These are phyloP conservation scores for Rosellinia necatrix DNA, from an alignment of 2,329 filamentous ascomycete species.

Conservation along the genomic window DNA sequence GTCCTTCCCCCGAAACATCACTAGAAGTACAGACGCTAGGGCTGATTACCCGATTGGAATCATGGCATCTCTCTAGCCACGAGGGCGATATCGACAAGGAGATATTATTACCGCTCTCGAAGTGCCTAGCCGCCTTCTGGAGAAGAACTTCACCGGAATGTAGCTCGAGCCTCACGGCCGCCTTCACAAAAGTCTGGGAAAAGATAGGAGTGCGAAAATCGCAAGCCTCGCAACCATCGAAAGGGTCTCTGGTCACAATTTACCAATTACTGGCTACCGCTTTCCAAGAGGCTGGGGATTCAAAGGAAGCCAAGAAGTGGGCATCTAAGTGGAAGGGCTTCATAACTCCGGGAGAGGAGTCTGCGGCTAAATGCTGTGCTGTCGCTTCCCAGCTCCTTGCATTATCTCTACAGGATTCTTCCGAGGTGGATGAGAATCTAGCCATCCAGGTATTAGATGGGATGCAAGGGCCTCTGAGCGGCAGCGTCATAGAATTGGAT, in stretches of 20 bases:
- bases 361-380: constrained; percentile 56
- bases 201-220: constrained; percentile 45
- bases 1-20: constrained; percentile 59
- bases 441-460: constrained; percentile 56
- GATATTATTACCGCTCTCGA: constrained; percentile 66
- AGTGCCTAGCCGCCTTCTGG: constrained; percentile 65
- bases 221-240: constrained; percentile 44
- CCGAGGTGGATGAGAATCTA: constrained; percentile 48
- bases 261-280: constrained; percentile 59
- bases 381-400: constrained; percentile 60
- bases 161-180: constrained; percentile 47
- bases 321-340: constrained; percentile 50
- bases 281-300: constrained; percentile 50
- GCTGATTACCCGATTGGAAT: constrained; percentile 63
- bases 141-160: constrained; percentile 52
- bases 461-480: constrained; percentile 63
- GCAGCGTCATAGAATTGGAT: constrained; percentile 63
- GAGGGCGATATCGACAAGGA: constrained; percentile 65
- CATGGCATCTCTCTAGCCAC: constrained; percentile 68
- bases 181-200: constrained; percentile 45
- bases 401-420: constrained; percentile 54
- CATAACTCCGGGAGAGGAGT: constrained; percentile 47
- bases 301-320: constrained; percentile 61
- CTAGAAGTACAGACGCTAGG: constrained; percentile 69
- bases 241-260: constrained; percentile 51